Conservation (phyloP, 2,329 filamentous ascomycete species). For the Helminthosporium solani region DNA sequence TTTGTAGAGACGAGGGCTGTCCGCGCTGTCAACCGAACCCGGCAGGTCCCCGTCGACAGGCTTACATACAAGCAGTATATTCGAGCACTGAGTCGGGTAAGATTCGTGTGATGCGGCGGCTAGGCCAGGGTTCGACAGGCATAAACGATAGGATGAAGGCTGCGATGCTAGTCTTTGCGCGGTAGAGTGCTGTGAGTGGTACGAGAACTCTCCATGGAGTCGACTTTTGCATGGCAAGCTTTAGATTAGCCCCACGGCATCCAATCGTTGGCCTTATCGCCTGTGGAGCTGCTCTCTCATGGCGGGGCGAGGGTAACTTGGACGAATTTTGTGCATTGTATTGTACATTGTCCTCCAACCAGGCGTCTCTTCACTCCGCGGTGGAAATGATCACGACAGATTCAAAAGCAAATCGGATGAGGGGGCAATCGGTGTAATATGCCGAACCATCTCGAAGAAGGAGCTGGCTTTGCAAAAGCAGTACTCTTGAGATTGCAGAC, state of each 20-base stretch:
- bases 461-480: constrained; percentile 19
- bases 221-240: constrained; percentile 41
- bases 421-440: constrained; percentile 23
- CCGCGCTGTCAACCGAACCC: constrained; percentile 27
- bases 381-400: constrained; percentile 38
- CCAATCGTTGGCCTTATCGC: constrained; percentile 30
- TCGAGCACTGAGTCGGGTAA: too few species aligned
- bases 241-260: constrained; percentile 23
- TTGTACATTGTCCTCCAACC: constrained; percentile 12
- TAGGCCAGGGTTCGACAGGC: constrained; percentile 29
- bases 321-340: constrained; percentile 31
- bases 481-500: constrained; percentile 13
- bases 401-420: neutral
- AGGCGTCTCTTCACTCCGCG: constrained; percentile 24
- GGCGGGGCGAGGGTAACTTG: too few species aligned
- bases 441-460: constrained; percentile 7
- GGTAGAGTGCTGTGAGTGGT: too few species aligned
- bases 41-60: constrained; percentile 30
- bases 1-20: constrained; percentile 18
- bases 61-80: too few species aligned
- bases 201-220: constrained; percentile 18
- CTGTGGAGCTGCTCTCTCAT: constrained; percentile 11
- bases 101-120: too few species aligned
- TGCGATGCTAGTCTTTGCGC: constrained; percentile 17
- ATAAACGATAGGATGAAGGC: constrained; percentile 31